These are phyloP conservation scores for Citropsis articulata DNA, from an alignment of 345 rosid genomes.

Conservation along the genomic window DNA sequence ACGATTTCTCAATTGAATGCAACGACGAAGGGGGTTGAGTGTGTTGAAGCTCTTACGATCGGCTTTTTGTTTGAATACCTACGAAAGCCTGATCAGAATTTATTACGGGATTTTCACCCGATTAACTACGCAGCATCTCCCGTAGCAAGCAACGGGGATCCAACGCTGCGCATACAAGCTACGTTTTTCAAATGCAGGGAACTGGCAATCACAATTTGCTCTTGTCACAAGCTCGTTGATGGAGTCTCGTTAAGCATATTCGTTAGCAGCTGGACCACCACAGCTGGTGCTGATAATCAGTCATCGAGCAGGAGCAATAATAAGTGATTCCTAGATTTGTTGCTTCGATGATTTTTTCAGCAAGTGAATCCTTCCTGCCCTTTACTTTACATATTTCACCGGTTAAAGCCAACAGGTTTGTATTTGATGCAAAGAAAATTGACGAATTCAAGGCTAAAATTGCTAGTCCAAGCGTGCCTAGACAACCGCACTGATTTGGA, in stretches of 20 bases:
- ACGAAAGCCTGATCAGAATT: conserved; percentile 1
- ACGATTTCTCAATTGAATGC: neutral
- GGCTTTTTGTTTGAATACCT: conserved; percentile 9
- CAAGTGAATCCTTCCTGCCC: neutral
- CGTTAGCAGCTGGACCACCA: no score
- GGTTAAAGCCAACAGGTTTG: conserved; percentile 9
- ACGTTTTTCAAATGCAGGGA: neutral
- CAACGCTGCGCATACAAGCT: neutral
- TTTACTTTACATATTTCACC: neutral
- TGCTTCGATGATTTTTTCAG: neutral
- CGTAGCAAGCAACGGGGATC: neutral
- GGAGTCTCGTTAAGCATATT: neutral
- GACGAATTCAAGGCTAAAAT: conserved; percentile 21
- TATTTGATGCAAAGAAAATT: conserved; percentile 20
- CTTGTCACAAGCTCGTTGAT: neutral
- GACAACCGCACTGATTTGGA: conserved; percentile 23
- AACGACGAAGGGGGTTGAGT: neutral
- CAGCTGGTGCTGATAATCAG: no score
- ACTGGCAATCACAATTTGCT: neutral
- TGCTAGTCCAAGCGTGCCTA: neutral
- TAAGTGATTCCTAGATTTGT: no score
- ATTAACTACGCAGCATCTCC: neutral
- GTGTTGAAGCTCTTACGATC: conserved; percentile 19
- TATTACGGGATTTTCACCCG: conserved; percentile 17
- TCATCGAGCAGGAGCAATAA: no score